A percentile compares a stretch with the other conserved stretches of the same genome.
These are phyloP conservation scores for Stentor roeselii DNA, from an alignment of 73 alveolate genomes.

Conservation along the genomic window DNA sequence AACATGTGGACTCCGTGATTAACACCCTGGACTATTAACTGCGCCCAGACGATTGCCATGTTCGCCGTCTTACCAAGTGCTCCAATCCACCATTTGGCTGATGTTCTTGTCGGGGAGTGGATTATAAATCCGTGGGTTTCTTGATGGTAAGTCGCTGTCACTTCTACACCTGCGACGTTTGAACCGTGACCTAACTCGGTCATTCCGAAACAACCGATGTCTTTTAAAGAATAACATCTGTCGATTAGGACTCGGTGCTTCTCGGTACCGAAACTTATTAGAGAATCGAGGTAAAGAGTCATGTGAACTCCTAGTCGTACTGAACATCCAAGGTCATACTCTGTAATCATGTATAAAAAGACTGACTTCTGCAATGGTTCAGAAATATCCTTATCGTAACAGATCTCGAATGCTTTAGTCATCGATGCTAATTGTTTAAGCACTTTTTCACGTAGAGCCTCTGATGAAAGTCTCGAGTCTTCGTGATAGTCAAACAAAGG, in stretches of 20 bases:
- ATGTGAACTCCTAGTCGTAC: not conserved
- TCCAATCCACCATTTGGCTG: conserved; percentile 85
- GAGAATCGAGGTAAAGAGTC: not conserved
- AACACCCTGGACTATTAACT: conserved; percentile 46
- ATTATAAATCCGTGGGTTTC: conserved; percentile 54
- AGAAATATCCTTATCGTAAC: not conserved
- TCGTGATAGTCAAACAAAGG: not conserved
- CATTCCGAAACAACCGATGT: conserved; percentile 67
- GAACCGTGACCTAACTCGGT: conserved; percentile 91
- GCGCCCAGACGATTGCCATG: conserved; percentile 69
- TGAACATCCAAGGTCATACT: not conserved
- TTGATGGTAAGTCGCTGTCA: conserved; percentile 77
- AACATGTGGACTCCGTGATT: conserved; percentile 64
- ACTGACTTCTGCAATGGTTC: not conserved
- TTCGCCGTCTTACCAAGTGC: conserved; percentile 72
- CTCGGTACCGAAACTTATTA: not conserved
- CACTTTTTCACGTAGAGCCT: not conserved
- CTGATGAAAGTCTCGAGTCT: not conserved
- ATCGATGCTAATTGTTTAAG: not conserved
- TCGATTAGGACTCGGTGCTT: not conserved
- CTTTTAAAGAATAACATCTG: conserved; percentile 27
- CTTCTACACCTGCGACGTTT: conserved; percentile 67
- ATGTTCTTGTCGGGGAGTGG: conserved; percentile 68
- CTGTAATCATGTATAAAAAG: not conserved
- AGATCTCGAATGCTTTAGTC: not conserved